Evolutionary conservation across 129 eudicot species (phyloP).

Genomic region (Lactuca sativa): DNA sequence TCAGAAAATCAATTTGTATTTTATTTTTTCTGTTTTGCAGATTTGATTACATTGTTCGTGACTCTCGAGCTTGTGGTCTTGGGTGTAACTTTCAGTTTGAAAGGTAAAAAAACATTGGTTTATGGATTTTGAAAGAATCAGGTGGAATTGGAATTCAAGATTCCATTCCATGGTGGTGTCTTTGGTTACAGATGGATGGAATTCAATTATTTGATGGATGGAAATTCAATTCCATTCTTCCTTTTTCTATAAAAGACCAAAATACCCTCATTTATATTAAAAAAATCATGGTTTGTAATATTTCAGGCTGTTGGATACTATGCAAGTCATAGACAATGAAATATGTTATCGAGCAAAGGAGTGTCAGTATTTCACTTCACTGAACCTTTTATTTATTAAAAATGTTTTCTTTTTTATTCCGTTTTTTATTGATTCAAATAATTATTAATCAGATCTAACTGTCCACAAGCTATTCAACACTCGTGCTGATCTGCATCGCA

Average conservation of each 20-base stretch:
- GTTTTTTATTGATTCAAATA: constrained; percentile 7
- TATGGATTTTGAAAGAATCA: too few species aligned
- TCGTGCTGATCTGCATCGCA: constrained; percentile 91
- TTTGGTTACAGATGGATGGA: too few species aligned
- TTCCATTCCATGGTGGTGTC: neutral
- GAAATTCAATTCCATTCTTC: too few species aligned
- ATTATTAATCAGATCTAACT: constrained; percentile 63
- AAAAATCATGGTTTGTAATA: constrained; percentile 19
- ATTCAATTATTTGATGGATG: too few species aligned
- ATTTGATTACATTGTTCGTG: constrained; percentile 89
- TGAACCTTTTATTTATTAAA: neutral
- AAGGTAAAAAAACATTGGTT: constrained; percentile 40
- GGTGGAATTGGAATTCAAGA: neutral
- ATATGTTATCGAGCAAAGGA: constrained; percentile 94
- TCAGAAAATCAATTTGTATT: constrained; percentile 2
- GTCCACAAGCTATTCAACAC: constrained; percentile 75
- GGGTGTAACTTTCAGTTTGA: constrained; percentile 75
- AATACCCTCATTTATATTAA: neutral
- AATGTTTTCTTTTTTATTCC: neutral
- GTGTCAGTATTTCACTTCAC: constrained; percentile 47
- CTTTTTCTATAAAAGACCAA: too few species aligned
- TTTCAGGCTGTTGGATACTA: constrained; percentile 78
- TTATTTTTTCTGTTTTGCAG: constrained; percentile 36
- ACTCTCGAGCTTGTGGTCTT: constrained; percentile 88
- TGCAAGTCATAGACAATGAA: constrained; percentile 87